Evolutionary conservation across 129 eudicot species (phyloP), one percentile per base, ranked within the genome.

Genomic region (sunflower (Helianthus annuus)): DNA sequence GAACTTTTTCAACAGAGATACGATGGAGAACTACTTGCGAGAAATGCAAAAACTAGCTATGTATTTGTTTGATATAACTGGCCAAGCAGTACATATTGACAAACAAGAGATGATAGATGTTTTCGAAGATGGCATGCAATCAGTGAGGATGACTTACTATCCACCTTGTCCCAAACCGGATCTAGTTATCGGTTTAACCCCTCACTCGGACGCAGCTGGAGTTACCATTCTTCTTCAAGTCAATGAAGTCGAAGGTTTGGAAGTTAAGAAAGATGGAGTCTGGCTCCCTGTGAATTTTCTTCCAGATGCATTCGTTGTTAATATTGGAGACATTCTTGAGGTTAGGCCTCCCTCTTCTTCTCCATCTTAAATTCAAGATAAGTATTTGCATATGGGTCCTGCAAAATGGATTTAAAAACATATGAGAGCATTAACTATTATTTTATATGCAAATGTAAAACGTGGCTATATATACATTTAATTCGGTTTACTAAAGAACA

Each of bases 161-260:
- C 96, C 93, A 3, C 86, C 86, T 3, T 89, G 96, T 48, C 86
- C 97, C 0, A 52, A 77, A 72, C 91, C 97, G 4, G 85, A 87
- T 12, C 72, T 34, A 39, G 97, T 87, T 24, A 67, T 79, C 5
- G 97, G 97, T 13, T 76, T 85, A 3, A 72, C 76, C 16, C 85
- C 84, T 51, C 97, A 89, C 58, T 84, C 93, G 0, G 96, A 89
- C 57, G 90, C 88, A 1, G 53, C 71, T 4, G 87, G 83, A 14
- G 52, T 89, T 4, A 82, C 96, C 55, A 61, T 87, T 38, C 84
- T 89, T 64, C 78, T 84, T 4, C 89, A 82, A 45, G 76, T 85
- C 3, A 82, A 76, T 32, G 85, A 77, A 8, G 82, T 85, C 0
- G 81, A 83, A 38, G 95, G 95, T 14, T 74, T 90, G 62, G 83